These are phyloP conservation scores for Triticum timopheevii DNA, from an alignment of 176 grass and related monocot species.

Conservation along the genomic window DNA sequence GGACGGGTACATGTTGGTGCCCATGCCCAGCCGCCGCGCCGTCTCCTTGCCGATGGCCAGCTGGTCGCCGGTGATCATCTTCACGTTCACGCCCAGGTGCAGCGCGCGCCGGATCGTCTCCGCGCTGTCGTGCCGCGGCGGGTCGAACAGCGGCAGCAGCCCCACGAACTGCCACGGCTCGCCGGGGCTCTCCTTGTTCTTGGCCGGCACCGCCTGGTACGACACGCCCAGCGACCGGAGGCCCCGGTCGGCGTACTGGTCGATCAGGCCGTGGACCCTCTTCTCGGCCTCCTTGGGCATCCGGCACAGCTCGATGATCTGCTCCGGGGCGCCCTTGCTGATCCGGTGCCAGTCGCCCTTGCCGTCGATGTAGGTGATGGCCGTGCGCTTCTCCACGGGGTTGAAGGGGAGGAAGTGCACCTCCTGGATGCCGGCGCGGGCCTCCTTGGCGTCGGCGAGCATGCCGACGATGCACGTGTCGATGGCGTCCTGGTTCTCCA, in stretches of 20 bases:
- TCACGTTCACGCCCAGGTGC: conserved; percentile 82
- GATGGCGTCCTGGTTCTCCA: conserved; percentile 97
- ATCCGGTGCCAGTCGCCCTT: conserved; percentile 75
- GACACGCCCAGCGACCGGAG: conserved; percentile 74
- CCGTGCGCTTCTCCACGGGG: conserved; percentile 89
- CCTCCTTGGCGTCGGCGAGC: conserved; percentile 89
- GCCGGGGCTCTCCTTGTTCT: conserved; percentile 66
- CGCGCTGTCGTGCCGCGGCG: conserved; percentile 86
- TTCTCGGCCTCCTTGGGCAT: conserved; percentile 71
- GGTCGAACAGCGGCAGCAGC: conserved; percentile 80
- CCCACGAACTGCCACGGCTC: conserved; percentile 84
- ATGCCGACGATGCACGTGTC: conserved; percentile 85
- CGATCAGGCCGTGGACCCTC: conserved; percentile 66
- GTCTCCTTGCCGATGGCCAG: conserved; percentile 96
- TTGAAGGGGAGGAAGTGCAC: conserved; percentile 96
- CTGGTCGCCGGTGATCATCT: conserved; percentile 99
- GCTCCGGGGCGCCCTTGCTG: conserved; percentile 94
- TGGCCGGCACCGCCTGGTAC: conserved; percentile 73
- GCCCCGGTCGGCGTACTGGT: conserved; percentile 83
- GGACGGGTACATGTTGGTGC: conserved; percentile 95
- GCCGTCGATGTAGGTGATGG: conserved; percentile 90
- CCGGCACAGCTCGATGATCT: conserved; percentile 88
- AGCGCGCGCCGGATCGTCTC: conserved; percentile 93
- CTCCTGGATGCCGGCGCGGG: conserved; percentile 76
- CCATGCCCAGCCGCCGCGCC: conserved; percentile 78